A percentile compares a stretch with the other conserved stretches of the same genome.
Conservation (phyloP, 176 grass and related monocot species). For the Rhipidocladum racemiflorum region DNA sequence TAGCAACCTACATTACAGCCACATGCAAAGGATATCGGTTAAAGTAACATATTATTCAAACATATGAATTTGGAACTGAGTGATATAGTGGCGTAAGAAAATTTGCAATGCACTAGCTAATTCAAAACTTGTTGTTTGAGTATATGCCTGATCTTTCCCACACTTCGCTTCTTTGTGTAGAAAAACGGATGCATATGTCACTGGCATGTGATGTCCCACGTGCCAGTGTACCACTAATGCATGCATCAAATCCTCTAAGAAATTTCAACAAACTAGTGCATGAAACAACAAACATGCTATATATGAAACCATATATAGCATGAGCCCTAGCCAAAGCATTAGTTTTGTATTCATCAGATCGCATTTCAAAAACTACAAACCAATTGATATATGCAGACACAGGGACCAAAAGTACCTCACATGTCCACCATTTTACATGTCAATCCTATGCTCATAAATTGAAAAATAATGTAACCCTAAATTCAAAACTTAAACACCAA, state of each 20-base stretch:
- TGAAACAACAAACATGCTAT: neutral
- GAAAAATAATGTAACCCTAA: neutral
- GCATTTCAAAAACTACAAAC: neutral
- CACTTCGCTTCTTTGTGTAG: neutral
- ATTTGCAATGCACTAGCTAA: neutral
- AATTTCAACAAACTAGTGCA: neutral
- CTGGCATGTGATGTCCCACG: neutral
- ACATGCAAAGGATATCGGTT: constrained; percentile 17
- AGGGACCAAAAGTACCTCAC: neutral
- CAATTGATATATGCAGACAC: neutral
- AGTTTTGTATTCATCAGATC: neutral
- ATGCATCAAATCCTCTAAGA: neutral
- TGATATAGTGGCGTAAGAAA: neutral
- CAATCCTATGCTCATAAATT: neutral
- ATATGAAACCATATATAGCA: neutral
- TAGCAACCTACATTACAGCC: constrained; percentile 42
- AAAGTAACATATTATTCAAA: neutral
- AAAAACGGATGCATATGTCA: neutral
- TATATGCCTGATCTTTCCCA: neutral
- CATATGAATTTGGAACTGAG: constrained; percentile 7
- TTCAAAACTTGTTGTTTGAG: neutral
- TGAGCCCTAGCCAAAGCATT: neutral
- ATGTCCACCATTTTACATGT: neutral
- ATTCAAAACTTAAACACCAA: neutral
- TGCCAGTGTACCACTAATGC: constrained; percentile 1